Percentiles rank a stretch among this genome's conserved stretches.
These are phyloP conservation scores for Rhytidiadelphus loreus DNA, from an alignment of 225 moss, liverwort and hornwort species.

Conservation along the genomic window DNA sequence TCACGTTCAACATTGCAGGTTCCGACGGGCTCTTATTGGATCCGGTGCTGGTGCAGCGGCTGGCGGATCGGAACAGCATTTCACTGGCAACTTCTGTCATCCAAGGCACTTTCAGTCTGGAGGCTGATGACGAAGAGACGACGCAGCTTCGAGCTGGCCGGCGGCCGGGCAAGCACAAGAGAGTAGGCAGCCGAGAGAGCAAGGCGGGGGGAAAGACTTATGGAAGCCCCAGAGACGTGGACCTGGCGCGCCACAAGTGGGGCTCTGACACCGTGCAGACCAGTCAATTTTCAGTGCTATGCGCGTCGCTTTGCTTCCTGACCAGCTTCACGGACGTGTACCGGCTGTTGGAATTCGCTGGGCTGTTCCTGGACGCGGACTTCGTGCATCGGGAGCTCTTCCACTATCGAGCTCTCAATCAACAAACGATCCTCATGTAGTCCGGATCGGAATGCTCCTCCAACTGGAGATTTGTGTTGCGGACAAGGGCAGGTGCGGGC, in stretches of 20 bases:
- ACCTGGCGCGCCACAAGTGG: constrained; percentile 42
- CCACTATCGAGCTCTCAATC: constrained; percentile 51
- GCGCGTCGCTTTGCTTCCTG: constrained; percentile 47
- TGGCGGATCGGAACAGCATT: constrained; percentile 58
- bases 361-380: constrained; percentile 40
- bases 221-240: constrained; percentile 3
- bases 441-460: not conserved
- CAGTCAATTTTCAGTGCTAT: constrained; percentile 24
- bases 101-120: constrained; percentile 23
- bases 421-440: constrained; percentile 44
- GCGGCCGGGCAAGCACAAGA: not conserved
- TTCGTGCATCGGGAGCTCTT: constrained; percentile 44
- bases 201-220: not conserved
- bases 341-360: constrained; percentile 33
- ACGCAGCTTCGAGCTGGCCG: not conserved
- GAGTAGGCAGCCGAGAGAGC: not conserved
- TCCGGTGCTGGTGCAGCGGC: constrained; percentile 41
- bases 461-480: not conserved
- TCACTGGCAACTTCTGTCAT: constrained; percentile 32
- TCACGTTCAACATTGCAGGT: constrained; percentile 42
- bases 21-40: constrained; percentile 26
- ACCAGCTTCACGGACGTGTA: constrained; percentile 49
- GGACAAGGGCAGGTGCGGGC: not conserved
- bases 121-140: constrained; percentile 9
- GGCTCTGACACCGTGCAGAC: constrained; percentile 5